Conservation (phyloP, 139 green algal genomes). For the Micractinium sp. region DNA sequence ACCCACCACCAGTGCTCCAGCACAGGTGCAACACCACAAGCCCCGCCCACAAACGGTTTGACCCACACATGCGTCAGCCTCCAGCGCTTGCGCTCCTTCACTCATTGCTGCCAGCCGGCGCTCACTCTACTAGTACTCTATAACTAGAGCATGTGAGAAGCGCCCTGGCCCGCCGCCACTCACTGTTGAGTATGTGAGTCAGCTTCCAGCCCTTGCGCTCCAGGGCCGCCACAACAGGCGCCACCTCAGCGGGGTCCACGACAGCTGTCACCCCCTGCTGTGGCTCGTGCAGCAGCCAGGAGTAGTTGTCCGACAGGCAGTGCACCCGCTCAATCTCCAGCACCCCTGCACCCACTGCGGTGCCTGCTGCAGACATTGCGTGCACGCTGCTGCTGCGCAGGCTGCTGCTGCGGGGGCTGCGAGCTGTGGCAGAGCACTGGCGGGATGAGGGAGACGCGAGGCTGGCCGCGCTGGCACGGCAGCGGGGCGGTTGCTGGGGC, state of each 20-base stretch:
- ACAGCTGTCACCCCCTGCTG: conserved; percentile 66
- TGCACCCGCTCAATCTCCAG: conserved; percentile 48
- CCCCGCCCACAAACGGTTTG: too few relatives aligned
- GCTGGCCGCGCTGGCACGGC: too few relatives aligned
- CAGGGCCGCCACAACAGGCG: conserved; percentile 72
- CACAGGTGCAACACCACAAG: too few relatives aligned
- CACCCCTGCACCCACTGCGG: not conserved
- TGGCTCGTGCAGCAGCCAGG: conserved; percentile 77
- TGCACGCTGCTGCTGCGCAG: not conserved
- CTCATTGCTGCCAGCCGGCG: too few relatives aligned
- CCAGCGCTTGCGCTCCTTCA: too few relatives aligned
- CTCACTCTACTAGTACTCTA: too few relatives aligned
- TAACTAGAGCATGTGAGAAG: too few relatives aligned
- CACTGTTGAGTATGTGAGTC: conserved; percentile 86
- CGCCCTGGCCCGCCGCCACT: not conserved
- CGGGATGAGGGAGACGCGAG: not conserved
- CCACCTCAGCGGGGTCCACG: conserved; percentile 84
- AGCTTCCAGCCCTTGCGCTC: conserved; percentile 63
- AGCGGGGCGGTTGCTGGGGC: not conserved
- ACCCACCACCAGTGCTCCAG: too few relatives aligned
- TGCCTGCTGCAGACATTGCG: not conserved
- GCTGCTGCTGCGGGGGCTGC: not conserved
- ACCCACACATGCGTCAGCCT: too few relatives aligned
- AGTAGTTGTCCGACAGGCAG: conserved; percentile 74
- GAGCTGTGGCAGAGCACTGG: not conserved